Conservation (phyloP, 805 yeast genomes). For the Ogataea kodamae region DNA sequence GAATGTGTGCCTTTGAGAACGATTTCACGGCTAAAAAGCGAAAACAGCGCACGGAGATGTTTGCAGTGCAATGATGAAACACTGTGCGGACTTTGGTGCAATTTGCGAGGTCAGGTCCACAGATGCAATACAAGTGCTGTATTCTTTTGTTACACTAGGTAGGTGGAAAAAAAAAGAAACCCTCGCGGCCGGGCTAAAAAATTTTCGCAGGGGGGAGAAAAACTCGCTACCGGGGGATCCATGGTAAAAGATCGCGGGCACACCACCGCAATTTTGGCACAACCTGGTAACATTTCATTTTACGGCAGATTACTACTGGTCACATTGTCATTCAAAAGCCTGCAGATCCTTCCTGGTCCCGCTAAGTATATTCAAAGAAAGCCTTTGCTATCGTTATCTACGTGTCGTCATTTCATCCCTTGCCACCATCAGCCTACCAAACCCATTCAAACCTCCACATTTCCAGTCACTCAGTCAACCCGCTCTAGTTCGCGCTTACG, state of each 20-base stretch:
- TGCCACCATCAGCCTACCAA: no score
- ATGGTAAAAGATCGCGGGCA: conserved; percentile 3
- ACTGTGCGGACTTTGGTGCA: no score
- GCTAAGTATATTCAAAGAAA: no score
- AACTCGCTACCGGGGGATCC: conserved; percentile 6
- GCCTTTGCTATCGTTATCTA: no score
- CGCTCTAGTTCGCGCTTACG: conserved; percentile 4
- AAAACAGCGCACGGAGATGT: conserved; percentile 1
- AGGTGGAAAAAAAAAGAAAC: conserved; percentile 12
- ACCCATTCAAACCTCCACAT: conserved; percentile 1
- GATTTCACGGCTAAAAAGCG: no score
- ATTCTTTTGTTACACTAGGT: conserved; percentile 10
- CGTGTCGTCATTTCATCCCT: no score
- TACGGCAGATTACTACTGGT: conserved; percentile 1
- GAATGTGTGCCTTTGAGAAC: no score
- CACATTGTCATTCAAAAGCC: no score
- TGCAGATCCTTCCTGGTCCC: no score
- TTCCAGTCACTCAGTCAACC: not conserved
- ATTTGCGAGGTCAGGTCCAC: conserved; percentile 1
- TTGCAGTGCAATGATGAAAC: not conserved
- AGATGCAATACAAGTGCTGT: conserved; percentile 9
- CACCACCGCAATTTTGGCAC: no score
- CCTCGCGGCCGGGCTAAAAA: conserved; percentile 12
- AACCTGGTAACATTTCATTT: conserved; percentile 1
- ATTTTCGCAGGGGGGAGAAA: conserved; percentile 10